Base-by-base conservation (phyloP, 202 grass and related monocot species). In the Elaeis oleifera region DNA sequence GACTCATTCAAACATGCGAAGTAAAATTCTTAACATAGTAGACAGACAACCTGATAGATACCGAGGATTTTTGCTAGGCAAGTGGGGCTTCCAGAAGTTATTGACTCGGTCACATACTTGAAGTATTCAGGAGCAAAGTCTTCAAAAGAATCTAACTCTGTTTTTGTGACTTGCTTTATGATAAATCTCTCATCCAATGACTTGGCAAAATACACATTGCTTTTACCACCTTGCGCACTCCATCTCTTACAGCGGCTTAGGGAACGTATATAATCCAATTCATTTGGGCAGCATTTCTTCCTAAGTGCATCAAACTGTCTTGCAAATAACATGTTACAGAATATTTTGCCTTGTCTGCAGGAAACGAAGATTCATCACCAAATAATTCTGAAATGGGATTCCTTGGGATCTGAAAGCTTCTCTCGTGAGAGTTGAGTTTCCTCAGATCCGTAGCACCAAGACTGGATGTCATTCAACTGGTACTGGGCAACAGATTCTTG, bases 151-250 rank as follows among this genome's bases (percentile, higher is more conserved):
- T 90, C 90, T 50, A 96, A 71, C 75, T 96, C 90, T 5, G 86
- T 96, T 72, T 85, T 96, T 31, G 86, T 87, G 62, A 96, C 76
- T 63, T 95, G 86, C 70, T 95, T 95, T 53, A 95, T 81, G 61
- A 95, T 77, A 60, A 95, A 85, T 69, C 86, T 90, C 19, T 90
- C 90, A 65, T 96, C 90, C 66, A 85, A 69, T 55, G 90, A 88
- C 81, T 88, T 96, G 56, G 84, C 83, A 63, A 95, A 95, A 80
- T 96, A 96, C 68, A 85, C 90, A 64, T 90, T 96, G 64, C 90
- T 96, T 86, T 96, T 96, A 79, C 90, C 90, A 75, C 90, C 90
- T 76, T 90, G 71, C 2, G 90, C 86, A 44, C 70, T 84, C 86
- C 86, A 96, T 69, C 79, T 84, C 79, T 90, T 90, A 70, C 90